These are phyloP conservation scores for Claviceps capensis DNA, from an alignment of 2,329 filamentous ascomycete genomes.

Conservation along the genomic window DNA sequence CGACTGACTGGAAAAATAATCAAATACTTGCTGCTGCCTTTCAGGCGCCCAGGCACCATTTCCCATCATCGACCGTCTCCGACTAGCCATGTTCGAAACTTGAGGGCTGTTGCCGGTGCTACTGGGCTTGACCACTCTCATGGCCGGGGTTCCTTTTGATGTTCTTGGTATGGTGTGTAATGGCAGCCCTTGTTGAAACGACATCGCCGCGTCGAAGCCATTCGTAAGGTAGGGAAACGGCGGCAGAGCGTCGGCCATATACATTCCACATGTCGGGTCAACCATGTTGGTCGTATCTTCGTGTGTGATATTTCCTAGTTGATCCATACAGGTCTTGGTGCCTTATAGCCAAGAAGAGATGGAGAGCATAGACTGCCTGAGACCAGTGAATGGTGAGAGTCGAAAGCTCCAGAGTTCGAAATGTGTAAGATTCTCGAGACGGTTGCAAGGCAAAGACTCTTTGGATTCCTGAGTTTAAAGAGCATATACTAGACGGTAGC, in stretches of 20 bases:
- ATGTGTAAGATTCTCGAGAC: too few relatives aligned
- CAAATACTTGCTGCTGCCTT: constrained; percentile 32
- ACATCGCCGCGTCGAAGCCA: constrained; percentile 35
- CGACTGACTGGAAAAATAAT: constrained; percentile 15
- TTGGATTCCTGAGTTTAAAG: too few relatives aligned
- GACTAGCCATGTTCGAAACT: constrained; percentile 30
- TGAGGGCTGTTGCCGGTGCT: constrained; percentile 59
- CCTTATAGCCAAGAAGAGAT: background rate
- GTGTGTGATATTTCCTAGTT: background rate
- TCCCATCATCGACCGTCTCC: constrained; percentile 44
- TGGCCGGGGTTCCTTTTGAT: constrained; percentile 34
- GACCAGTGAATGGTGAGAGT: too few relatives aligned
- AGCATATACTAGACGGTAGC: background rate
- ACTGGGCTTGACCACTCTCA: constrained; percentile 50
- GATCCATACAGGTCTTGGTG: background rate
- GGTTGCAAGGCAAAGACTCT: too few relatives aligned
- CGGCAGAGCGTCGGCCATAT: constrained; percentile 15
- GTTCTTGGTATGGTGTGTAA: constrained; percentile 32
- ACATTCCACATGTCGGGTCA: constrained; percentile 15
- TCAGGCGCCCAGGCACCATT: constrained; percentile 28
- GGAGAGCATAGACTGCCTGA: too few relatives aligned
- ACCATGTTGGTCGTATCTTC: constrained; percentile 13
- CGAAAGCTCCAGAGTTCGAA: too few relatives aligned
- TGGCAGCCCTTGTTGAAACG: constrained; percentile 37
- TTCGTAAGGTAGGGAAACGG: constrained; percentile 19